Evolutionary conservation across 1,284 basidiomycete species (phyloP), one percentile per base, ranked within the genome.

Genomic region (Serendipita sp.): DNA sequence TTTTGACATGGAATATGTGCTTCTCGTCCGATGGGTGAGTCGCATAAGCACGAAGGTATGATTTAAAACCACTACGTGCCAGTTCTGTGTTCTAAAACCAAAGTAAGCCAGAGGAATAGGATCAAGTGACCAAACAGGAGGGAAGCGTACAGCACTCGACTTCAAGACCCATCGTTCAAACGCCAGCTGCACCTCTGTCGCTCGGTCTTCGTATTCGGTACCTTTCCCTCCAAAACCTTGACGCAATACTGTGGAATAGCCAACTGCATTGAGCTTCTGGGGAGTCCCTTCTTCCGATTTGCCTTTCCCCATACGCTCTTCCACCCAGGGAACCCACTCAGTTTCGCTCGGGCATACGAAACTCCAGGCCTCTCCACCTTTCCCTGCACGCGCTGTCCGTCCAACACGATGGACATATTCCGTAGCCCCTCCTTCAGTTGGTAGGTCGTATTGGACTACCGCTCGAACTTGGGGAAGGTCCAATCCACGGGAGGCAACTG

Each of bases 351-450:
- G 93, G 1, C 85, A 76, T 42, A 99, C 84, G 65, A 99, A 85
- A 66, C 88, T 87, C 93, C 95, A 99, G 1, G 92, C 91, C 73
- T 98, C 91, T 60, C 87, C 87, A 10, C 80, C 78, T 65, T 79
- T 89, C 17, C 96, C 96, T 1, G 88, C 95, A 73, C 96, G 91
- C 6, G 96, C 96, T 1, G 96, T 99, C 65, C 96, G 85, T 30
- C 96, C 96, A 3, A 99, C 91, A 53, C 96, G 83, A 75, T 99
- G 96, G 3, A 99, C 85, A 70, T 99, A 99, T 73, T 99, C 96
- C 26, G 89, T 96, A 15, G 88, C 87, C 1, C 96, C 95, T 13
- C 93, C 91, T 76, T 99, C 96, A 0, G 96, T 99, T 0, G 96
- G 95, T 30, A 98, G 82, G 72, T 99, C 96, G 71, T 95, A 95